These are phyloP conservation scores for Hanseniaspora lindneri DNA, from an alignment of 805 yeast genomes.

Conservation along the genomic window DNA sequence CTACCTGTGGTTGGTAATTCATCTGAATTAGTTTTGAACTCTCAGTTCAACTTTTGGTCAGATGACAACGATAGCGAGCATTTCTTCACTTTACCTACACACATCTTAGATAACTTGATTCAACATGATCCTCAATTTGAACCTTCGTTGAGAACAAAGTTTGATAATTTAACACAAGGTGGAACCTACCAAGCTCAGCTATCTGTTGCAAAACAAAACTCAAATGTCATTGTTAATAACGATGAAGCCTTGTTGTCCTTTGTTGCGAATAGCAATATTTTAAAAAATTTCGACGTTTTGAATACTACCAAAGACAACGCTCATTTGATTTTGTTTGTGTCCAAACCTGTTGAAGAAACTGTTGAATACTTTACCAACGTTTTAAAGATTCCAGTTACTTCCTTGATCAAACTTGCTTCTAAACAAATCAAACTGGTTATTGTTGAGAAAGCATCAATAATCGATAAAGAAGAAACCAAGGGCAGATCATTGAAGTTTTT, in stretches of 20 bases:
- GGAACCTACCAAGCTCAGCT: slow-evolving; percentile 64
- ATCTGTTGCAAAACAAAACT: slow-evolving; percentile 24
- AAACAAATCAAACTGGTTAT: slow-evolving; percentile 43
- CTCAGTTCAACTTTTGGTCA: slow-evolving; percentile 49
- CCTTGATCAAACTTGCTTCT: slow-evolving; percentile 43
- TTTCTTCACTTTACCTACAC: slow-evolving; percentile 9
- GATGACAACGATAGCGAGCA: slow-evolving; percentile 38
- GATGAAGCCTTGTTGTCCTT: slow-evolving; percentile 54
- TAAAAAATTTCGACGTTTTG: slow-evolving; percentile 49
- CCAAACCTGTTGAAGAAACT: slow-evolving; percentile 24
- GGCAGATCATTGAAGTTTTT: slow-evolving; percentile 69
- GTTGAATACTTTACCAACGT: slow-evolving; percentile 38
- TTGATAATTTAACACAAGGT: slow-evolving; percentile 59
- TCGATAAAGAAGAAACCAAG: slow-evolving; percentile 56
- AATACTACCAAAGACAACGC: slow-evolving; percentile 49
- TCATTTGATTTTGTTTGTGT: not conserved
- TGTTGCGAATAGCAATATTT: slow-evolving; percentile 47
- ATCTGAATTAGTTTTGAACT: slow-evolving; percentile 19
- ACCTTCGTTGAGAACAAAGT: slow-evolving; percentile 50
- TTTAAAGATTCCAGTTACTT: slow-evolving; percentile 36
- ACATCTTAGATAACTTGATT: slow-evolving; percentile 12
- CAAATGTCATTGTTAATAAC: slow-evolving; percentile 27
- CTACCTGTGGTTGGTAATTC: slow-evolving; percentile 17
- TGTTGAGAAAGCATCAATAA: slow-evolving; percentile 51
- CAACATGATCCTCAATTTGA: slow-evolving; percentile 13